Evolutionary conservation across 768 basidiomycete species (phyloP), one percentile per base, ranked within the genome.

Genomic region (Pholiota conissans): DNA sequence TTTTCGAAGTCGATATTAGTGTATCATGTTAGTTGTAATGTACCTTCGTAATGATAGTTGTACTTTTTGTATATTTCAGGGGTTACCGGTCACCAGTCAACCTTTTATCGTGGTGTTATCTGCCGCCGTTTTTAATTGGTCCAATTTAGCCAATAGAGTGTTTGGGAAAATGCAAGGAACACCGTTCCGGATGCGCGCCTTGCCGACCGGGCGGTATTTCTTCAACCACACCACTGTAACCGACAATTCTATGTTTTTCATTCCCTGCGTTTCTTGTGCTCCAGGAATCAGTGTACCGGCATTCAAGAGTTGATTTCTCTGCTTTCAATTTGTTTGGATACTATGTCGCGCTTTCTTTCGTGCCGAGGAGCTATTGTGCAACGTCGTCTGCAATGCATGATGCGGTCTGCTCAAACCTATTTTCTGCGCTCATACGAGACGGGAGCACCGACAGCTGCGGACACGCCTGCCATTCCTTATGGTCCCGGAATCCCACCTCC

Each of bases 401-500:
- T 18, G 3, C n/a, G 7, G 10, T 32, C 7, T 32, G 30, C 30
- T 6, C 30, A 32, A 32, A 20, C 45, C 30, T 45, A 2, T 32
- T 32, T 29, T 29, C 52, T 18, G 13, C 66, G 64, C 34, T 58
- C 27, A 9, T 67, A 66, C 35, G 59, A 68, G 56, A 61, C 65
- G 24, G 56, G 53, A 45, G n/a, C n/a, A n/a, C 46, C 65, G 29
- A 37, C 55, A 30, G 37, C 60, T 52, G 18, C 56, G 56, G 59
- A 62, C 34, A 39, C 55, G 10, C 61, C 65, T 46, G 66, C 66
- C 13, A 60, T 69, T n/a, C 69, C 71, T 10, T 72, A 72, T 61
- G 69, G 71, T 26, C 68, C 69, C 52, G 89, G 86, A 49, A 91
- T 92, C 24, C 78, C 84, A 1, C 91, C 91, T 0, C 95, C 95